These are phyloP conservation scores for Teratosphaeria gauchensis DNA, from an alignment of 2,329 filamentous ascomycete species.

Conservation along the genomic window DNA sequence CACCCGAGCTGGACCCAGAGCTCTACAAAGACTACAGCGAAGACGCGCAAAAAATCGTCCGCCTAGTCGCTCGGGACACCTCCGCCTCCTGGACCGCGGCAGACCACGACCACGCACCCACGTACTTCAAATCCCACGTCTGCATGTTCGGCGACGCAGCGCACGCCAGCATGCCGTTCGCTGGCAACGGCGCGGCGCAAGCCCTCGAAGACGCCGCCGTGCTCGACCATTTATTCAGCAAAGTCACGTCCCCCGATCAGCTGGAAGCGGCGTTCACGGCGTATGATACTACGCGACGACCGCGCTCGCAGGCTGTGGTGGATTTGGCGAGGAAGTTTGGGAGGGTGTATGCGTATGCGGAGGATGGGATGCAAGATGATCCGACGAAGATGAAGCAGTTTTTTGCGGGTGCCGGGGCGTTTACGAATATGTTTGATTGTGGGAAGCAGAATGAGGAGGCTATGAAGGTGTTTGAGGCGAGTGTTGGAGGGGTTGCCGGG, in stretches of 20 bases:
- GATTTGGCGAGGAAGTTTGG: constrained; percentile 23
- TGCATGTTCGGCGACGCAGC: constrained; percentile 32
- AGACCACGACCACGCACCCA: constrained; percentile 27
- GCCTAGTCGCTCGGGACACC: constrained; percentile 19
- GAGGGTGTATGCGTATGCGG: constrained; percentile 21
- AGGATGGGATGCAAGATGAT: constrained; percentile 20
- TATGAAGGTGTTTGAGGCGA: constrained; percentile 13
- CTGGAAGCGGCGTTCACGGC: constrained; percentile 18
- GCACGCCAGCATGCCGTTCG: constrained; percentile 30
- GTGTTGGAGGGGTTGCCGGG: neutral
- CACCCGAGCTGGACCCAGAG: constrained; percentile 14
- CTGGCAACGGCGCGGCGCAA: constrained; percentile 29
- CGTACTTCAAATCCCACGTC: constrained; percentile 20
- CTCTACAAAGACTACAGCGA: constrained; percentile 19
- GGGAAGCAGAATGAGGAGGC: constrained; percentile 23
- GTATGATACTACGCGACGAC: constrained; percentile 19
- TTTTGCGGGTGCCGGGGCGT: constrained; percentile 21
- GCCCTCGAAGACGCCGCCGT: constrained; percentile 31
- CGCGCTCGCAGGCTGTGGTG: constrained; percentile 21
- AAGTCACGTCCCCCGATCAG: constrained; percentile 7
- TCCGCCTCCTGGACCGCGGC: constrained; percentile 22
- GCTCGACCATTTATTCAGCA: constrained; percentile 23
- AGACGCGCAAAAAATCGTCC: constrained; percentile 19
- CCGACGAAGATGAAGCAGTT: constrained; percentile 22
- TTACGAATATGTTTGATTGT: constrained; percentile 24